Percentiles rank a stretch among this genome's conserved stretches.
Evolutionary conservation across 768 basidiomycete species (phyloP).

Genomic region (Mycena pura): DNA sequence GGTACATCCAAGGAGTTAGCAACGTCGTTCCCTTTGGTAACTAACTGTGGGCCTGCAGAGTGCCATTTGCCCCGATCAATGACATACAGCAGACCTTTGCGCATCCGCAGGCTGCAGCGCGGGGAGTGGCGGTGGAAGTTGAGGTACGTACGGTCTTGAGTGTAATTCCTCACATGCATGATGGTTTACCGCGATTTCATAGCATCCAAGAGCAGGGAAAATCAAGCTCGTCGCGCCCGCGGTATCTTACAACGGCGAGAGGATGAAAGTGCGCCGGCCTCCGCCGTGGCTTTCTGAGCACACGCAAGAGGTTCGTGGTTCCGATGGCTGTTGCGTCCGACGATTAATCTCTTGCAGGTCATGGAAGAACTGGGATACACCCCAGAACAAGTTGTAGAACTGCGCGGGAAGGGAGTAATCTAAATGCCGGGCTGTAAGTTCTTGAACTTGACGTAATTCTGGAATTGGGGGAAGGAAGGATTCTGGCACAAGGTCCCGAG

Average conservation of each 20-base stretch:
- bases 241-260: slow-evolving; percentile 80
- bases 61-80: slow-evolving; percentile 93
- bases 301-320: slow-evolving; percentile 66
- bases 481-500: too few relatives aligned
- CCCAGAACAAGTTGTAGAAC: slow-evolving; percentile 43
- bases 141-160: slow-evolving; percentile 41
- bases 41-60: slow-evolving; percentile 47
- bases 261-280: slow-evolving; percentile 75
- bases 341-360: slow-evolving; percentile 40
- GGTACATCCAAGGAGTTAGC: slow-evolving; percentile 64
- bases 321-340: background rate
- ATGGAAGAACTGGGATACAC: slow-evolving; percentile 47
- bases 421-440: slow-evolving; percentile 27
- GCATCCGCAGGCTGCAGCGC: slow-evolving; percentile 84
- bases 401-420: slow-evolving; percentile 48
- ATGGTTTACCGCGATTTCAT: slow-evolving; percentile 22
- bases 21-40: slow-evolving; percentile 4
- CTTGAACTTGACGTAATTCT: too few relatives aligned
- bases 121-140: slow-evolving; percentile 77
- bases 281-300: slow-evolving; percentile 91
- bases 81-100: slow-evolving; percentile 88
- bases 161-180: slow-evolving; percentile 38
- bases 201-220: slow-evolving; percentile 79
- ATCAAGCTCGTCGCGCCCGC: slow-evolving; percentile 84
- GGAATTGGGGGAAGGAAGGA: too few relatives aligned